Evolutionary conservation across 257 asterid genomes (phyloP).

Genomic region (Solanum corneliomulleri): DNA sequence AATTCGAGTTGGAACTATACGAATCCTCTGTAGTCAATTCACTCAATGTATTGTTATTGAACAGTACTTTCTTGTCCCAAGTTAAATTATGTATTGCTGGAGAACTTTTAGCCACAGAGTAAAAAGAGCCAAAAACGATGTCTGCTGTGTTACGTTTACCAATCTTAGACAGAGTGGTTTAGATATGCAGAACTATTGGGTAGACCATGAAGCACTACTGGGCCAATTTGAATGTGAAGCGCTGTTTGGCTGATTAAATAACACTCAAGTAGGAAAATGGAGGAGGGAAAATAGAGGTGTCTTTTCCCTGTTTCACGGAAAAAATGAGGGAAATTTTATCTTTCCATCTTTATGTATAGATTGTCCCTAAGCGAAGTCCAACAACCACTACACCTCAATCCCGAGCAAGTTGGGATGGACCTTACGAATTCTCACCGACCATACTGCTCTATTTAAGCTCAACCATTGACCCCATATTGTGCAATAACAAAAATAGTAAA

Average conservation of each 20-base stretch:
- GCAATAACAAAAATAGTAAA: not conserved
- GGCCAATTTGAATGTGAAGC: not conserved
- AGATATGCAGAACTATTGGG: not conserved
- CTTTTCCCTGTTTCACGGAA: not conserved
- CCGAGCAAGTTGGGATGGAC: not conserved
- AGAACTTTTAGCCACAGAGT: not conserved
- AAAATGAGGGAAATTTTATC: not conserved
- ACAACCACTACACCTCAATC: not conserved
- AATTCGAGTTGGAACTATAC: not conserved
- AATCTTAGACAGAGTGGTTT: not conserved
- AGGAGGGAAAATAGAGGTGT: not conserved
- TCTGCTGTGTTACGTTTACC: not conserved
- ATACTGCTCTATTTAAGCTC: not conserved
- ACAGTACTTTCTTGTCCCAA: not conserved
- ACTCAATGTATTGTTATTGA: not conserved
- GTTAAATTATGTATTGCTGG: not conserved
- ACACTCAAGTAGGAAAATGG: not conserved
- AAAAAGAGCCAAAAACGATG: not conserved
- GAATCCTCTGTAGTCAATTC: not conserved
- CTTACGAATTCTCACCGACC: not conserved
- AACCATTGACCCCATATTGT: not conserved
- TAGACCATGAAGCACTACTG: not conserved
- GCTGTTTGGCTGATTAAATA: not conserved
- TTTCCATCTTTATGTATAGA: not conserved
- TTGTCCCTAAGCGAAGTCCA: not conserved